Conservation (phyloP, 1,284 basidiomycete species). For the Violaceomyces palustris region DNA sequence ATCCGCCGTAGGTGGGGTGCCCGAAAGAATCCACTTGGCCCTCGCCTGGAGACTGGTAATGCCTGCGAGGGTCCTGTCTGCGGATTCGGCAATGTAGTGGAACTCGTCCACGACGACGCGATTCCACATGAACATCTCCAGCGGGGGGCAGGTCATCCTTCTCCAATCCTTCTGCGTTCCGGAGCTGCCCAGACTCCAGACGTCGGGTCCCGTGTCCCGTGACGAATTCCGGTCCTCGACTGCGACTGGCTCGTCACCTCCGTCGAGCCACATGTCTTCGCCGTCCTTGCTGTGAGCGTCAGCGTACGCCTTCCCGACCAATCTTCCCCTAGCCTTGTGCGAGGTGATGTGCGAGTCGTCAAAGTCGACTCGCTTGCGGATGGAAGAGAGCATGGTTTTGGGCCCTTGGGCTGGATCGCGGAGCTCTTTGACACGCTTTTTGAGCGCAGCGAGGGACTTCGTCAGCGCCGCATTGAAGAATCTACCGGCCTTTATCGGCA, state of each 20-base stretch:
- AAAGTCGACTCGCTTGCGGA: conserved; percentile 19
- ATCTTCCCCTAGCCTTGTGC: conserved; percentile 22
- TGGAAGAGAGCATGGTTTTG: too few relatives aligned
- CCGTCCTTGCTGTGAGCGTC: conserved; percentile 11
- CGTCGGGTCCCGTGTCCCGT: conserved; percentile 52
- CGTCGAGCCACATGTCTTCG: too few relatives aligned
- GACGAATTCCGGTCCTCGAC: conserved; percentile 59
- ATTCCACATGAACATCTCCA: conserved; percentile 73
- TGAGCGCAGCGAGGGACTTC: conserved; percentile 26
- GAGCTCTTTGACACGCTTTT: conserved; percentile 30
- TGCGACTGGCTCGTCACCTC: conserved; percentile 1
- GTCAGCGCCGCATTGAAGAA: conserved; percentile 41
- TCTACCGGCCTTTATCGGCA: conserved; percentile 27
- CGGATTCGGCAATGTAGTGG: conserved; percentile 68
- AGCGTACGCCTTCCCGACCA: conserved; percentile 33
- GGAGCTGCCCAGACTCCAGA: conserved; percentile 67
- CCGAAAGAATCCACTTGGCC: conserved; percentile 89
- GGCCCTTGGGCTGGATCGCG: too few relatives aligned
- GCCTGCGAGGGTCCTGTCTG: conserved; percentile 69
- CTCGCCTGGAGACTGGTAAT: conserved; percentile 72
- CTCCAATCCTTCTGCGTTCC: conserved; percentile 70
- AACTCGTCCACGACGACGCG: conserved; percentile 90
- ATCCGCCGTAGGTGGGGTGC: conserved; percentile 86
- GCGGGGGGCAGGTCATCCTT: conserved; percentile 71
- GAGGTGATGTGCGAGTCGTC: conserved; percentile 28